Evolutionary conservation across 331 rosid species (phyloP).

Genomic region (Rhamnella rubrinervis): DNA sequence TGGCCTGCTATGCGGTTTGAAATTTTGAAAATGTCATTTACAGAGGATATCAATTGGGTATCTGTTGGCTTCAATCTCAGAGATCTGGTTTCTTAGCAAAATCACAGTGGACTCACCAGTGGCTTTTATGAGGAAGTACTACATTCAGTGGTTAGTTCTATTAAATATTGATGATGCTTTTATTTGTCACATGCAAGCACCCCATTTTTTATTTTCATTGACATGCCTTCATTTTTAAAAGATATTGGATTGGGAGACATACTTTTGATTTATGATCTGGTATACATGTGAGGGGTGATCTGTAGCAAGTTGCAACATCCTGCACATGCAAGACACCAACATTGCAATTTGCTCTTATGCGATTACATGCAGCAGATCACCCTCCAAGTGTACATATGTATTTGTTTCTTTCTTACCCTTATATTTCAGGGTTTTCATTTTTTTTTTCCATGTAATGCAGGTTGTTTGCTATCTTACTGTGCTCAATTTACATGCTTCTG

Average conservation of each 20-base stretch:
- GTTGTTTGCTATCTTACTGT: slow-evolving; percentile 54
- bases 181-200: neutral
- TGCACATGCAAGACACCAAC: no score
- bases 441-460: slow-evolving; percentile 33
- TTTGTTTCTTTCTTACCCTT: slow-evolving; percentile 1
- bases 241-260: no score
- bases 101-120: slow-evolving; percentile 50
- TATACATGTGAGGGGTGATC: no score
- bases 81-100: slow-evolving; percentile 67
- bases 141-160: slow-evolving; percentile 66
- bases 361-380: no score
- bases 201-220: neutral
- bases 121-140: slow-evolving; percentile 64
- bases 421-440: slow-evolving; percentile 23
- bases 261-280: no score
- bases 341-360: no score
- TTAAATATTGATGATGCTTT: slow-evolving; percentile 9
- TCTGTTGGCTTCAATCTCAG: slow-evolving; percentile 63
- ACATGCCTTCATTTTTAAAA: neutral
- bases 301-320: no score
- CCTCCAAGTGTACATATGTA: neutral
- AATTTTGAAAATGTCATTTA: slow-evolving; percentile 19
- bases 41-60: slow-evolving; percentile 86
- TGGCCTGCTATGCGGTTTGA: slow-evolving; percentile 4
- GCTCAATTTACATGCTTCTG: slow-evolving; percentile 59